These are phyloP conservation scores for Colletotrichum ledebouriae DNA, from an alignment of 2,329 filamentous ascomycete genomes.

Conservation along the genomic window DNA sequence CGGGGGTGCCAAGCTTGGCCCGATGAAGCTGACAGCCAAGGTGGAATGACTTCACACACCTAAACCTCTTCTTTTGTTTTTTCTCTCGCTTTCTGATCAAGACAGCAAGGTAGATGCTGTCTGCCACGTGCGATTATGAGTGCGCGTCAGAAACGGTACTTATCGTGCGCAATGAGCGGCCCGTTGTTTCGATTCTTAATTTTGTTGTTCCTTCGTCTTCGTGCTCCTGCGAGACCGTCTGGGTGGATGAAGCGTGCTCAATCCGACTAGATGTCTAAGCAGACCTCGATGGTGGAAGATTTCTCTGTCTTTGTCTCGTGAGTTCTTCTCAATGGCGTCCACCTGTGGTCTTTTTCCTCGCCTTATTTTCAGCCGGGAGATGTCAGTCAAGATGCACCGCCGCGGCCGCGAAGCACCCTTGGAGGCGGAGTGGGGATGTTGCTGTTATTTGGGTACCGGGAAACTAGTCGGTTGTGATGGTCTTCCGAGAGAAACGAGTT, in stretches of 20 bases:
- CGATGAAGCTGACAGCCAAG: slow-evolving; percentile 31
- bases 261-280: slow-evolving; percentile 11
- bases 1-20: slow-evolving; percentile 28
- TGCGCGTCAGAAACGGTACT: slow-evolving; percentile 13
- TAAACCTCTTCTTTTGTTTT: not conserved
- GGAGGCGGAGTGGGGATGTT: not conserved
- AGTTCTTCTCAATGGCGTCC: not conserved
- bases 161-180: slow-evolving; percentile 1
- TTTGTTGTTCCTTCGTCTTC: not conserved
- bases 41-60: slow-evolving; percentile 27
- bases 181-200: slow-evolving; percentile 13
- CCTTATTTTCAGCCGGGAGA: slow-evolving; percentile 4
- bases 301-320: not conserved
- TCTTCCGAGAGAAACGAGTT: not conserved
- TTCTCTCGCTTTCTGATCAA: not conserved
- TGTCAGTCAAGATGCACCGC: slow-evolving; percentile 5
- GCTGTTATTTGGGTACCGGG: not conserved
- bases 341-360: not conserved
- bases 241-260: not conserved
- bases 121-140: slow-evolving; percentile 23
- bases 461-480: too few species aligned
- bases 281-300: not conserved
- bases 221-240: not conserved
- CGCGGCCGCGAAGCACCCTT: not conserved
- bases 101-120: slow-evolving; percentile 17